Percentiles rank a stretch among this genome's conserved stretches.
These are phyloP conservation scores for Cladosporium phlei DNA, from an alignment of 2,329 filamentous ascomycete species.

Conservation along the genomic window DNA sequence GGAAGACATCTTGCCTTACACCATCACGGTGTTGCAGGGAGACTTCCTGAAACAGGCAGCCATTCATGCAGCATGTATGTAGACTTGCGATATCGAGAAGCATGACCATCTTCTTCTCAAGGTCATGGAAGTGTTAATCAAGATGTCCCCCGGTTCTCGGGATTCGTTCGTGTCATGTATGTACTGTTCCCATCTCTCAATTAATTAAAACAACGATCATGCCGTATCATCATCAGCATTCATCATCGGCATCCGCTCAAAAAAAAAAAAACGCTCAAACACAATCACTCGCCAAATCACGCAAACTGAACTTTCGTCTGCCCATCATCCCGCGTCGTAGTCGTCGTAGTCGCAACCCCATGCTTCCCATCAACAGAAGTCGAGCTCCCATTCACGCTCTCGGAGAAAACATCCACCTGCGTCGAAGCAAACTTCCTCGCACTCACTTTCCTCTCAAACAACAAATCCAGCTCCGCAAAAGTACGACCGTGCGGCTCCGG, in stretches of 20 bases:
- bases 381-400: conserved; percentile 8
- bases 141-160: no score
- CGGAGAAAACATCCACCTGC: conserved; percentile 51
- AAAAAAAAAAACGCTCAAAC: not conserved
- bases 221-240: no score
- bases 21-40: no score
- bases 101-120: no score
- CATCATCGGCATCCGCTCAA: not conserved
- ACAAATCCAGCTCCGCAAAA: conserved; percentile 78
- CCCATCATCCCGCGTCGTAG: not conserved
- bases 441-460: conserved; percentile 70
- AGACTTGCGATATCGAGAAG: no score
- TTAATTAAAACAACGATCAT: no score
- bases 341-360: not conserved
- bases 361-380: conserved; percentile 3
- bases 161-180: not conserved
- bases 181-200: conserved; percentile 6
- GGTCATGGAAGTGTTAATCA: no score
- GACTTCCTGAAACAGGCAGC: no score
- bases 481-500: conserved; percentile 76
- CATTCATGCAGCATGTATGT: no score
- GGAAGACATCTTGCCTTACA: no score
- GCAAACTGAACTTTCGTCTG: not conserved
- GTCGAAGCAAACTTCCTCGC: conserved; percentile 67
- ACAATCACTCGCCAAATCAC: no score